Evolutionary conservation across 345 rosid species (phyloP).

Genomic region (Salix caprea): DNA sequence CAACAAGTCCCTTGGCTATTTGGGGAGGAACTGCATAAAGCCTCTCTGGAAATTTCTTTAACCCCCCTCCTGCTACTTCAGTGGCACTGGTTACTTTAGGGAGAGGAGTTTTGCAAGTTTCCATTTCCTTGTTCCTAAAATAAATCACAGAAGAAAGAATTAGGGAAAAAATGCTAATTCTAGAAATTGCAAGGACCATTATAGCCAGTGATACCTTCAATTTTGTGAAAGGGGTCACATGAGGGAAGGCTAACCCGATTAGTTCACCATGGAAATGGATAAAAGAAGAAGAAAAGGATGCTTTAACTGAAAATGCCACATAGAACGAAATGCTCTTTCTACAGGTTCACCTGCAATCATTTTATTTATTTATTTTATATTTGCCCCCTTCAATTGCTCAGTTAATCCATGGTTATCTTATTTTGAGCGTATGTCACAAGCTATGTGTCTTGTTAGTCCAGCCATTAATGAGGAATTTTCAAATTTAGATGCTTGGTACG

Average conservation of each 20-base stretch:
- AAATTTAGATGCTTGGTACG: neutral
- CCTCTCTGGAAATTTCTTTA: slow-evolving; percentile 86
- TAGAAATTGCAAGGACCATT: neutral
- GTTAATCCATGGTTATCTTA: neutral
- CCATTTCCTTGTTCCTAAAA: slow-evolving; percentile 72
- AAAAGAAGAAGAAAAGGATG: neutral
- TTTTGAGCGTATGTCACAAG: neutral
- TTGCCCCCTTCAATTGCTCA: neutral
- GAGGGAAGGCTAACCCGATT: neutral
- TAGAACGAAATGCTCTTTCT: neutral
- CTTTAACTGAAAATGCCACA: neutral
- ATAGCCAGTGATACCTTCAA: neutral
- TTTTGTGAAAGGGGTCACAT: neutral
- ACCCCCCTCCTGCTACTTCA: slow-evolving; percentile 81
- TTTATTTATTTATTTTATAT: neutral
- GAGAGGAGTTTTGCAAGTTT: slow-evolving; percentile 62
- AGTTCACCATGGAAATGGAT: neutral
- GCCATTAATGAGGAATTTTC: neutral
- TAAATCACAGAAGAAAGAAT: slow-evolving; percentile 14
- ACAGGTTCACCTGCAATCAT: neutral
- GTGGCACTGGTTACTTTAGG: slow-evolving; percentile 57
- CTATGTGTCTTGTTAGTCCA: neutral
- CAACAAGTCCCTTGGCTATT: slow-evolving; percentile 54
- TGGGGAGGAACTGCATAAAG: slow-evolving; percentile 76
- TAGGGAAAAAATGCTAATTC: neutral